Evolutionary conservation across 768 basidiomycete species (phyloP), one percentile per base, ranked within the genome.

Genomic region (Suillus subalutaceus): DNA sequence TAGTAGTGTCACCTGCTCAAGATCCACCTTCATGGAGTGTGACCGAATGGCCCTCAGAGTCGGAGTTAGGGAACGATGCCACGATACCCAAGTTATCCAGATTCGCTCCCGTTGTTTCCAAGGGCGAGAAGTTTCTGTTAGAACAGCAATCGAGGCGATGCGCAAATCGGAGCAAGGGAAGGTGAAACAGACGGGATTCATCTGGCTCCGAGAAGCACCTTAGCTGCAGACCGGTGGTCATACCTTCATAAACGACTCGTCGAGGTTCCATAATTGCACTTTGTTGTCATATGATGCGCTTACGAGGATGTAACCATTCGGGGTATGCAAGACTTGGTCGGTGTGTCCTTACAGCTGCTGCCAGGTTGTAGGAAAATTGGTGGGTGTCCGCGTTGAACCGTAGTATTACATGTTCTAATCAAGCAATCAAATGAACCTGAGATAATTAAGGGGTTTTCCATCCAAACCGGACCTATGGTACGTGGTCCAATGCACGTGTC

Each of bases 71-170:
- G 32, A 26, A 2, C 26, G 26, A 26, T 26, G 26, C 26, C 26
- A 26, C 26, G 26, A 32, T 32, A 32, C 32, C 32, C 32, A 32
- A 5, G 32, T 32, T 32, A 32, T 32, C 32, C 32, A 32, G 23
- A 15, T 52, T 26, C 13, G 23, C 50, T 26, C 23, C 50, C 26
- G 30, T 26, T 52, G 23, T 26, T 68, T 26, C 6, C 7, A 16
- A 48, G 23, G 10, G 66, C 23, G 15, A 48, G 13, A 44, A 5
- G 26, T 52, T 10, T 66, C 20, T 2, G 3, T 56, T 13, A 88
- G 88, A 86, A 63, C 88, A 83, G 48, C 6, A 50, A 74, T 88
- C 55, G 89, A 90, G 72, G 80, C 82, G 10, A 73, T 77, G 4
- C 76, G 80, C 59, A 74, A 71, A 20, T 75, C 73, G 15, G 65